Conservation (phyloP, 768 basidiomycete species). For the Mrakia blollopis region DNA sequence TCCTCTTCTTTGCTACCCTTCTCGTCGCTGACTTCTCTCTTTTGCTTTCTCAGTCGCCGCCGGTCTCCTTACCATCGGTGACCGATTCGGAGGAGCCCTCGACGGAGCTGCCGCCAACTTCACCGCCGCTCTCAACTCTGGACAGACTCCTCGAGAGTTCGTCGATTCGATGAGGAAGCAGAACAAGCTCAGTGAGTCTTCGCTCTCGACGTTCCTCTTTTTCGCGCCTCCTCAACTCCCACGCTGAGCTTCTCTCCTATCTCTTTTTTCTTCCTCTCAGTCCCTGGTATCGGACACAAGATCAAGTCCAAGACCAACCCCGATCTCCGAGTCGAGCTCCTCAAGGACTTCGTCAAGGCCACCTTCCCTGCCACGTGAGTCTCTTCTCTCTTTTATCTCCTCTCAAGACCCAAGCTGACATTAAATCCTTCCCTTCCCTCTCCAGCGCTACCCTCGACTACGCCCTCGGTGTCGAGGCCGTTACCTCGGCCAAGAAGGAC, state of each 20-base stretch:
- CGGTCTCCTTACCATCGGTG: constrained; percentile 94
- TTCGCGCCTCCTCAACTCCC: background rate
- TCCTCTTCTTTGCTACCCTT: background rate
- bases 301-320: constrained; percentile 99
- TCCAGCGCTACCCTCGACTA: constrained; percentile 38
- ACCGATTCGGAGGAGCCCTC: constrained; percentile 96
- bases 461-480: constrained; percentile 93
- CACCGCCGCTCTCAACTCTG: constrained; percentile 81
- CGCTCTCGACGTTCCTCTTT: too few species aligned
- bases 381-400: background rate
- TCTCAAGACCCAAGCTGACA: background rate
- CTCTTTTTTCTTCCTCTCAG: background rate
- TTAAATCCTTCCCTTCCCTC: background rate
- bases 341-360: constrained; percentile 89
- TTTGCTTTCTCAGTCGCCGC: constrained; percentile 56
- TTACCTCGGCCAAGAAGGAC: constrained; percentile 96
- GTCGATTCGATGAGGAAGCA: constrained; percentile 88
- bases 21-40: background rate
- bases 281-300: constrained; percentile 99
- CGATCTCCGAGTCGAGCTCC: constrained; percentile 57
- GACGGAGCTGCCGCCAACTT: constrained; percentile 97
- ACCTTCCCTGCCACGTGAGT: constrained; percentile 70
- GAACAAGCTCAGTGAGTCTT: constrained; percentile 66
- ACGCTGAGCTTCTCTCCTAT: background rate
- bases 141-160: constrained; percentile 94